Percentiles rank a stretch among this genome's conserved stretches.
Evolutionary conservation across 108 stramenopile species (phyloP).

Genomic region (Nitzschia sp.): DNA sequence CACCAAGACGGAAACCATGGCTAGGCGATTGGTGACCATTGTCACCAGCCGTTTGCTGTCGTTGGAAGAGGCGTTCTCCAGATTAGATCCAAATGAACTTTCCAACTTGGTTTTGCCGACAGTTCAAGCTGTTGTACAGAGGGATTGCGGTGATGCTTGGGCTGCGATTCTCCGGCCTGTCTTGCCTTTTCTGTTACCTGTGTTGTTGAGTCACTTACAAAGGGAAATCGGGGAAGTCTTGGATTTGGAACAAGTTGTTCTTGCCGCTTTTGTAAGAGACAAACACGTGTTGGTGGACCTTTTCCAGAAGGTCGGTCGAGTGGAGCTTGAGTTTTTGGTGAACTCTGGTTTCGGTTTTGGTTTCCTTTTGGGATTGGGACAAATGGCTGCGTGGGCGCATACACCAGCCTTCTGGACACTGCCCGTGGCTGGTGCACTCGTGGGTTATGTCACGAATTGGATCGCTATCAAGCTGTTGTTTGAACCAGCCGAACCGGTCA

Average conservation of each 20-base stretch:
- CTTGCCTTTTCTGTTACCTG: constrained; percentile 52
- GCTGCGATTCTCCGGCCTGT: constrained; percentile 41
- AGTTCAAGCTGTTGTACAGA: constrained; percentile 44
- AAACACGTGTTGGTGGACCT: constrained; percentile 76
- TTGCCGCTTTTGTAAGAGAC: constrained; percentile 73
- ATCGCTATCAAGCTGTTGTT: constrained; percentile 86
- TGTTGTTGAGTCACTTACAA: constrained; percentile 48
- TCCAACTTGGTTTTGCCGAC: constrained; percentile 45
- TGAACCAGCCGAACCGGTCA: constrained; percentile 74
- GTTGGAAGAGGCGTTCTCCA: constrained; percentile 65
- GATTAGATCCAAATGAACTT: constrained; percentile 55
- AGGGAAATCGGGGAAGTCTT: constrained; percentile 65
- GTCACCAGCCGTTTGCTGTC: constrained; percentile 60
- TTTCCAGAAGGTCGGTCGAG: constrained; percentile 83
- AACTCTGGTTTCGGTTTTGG: constrained; percentile 87
- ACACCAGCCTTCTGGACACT: constrained; percentile 83
- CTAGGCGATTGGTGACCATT: constrained; percentile 59
- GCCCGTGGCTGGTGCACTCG: constrained; percentile 79
- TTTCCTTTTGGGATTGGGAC: constrained; percentile 78
- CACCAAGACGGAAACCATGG: constrained; percentile 79
- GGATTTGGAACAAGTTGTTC: constrained; percentile 59
- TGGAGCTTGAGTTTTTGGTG: constrained; percentile 85
- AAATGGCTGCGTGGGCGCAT: constrained; percentile 76
- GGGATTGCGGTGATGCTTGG: constrained; percentile 41
- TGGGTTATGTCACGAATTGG: constrained; percentile 86